Percentiles rank a stretch among this genome's conserved stretches.
Conservation (phyloP, 2,329 filamentous ascomycete species). For the Trichoderma sp. region DNA sequence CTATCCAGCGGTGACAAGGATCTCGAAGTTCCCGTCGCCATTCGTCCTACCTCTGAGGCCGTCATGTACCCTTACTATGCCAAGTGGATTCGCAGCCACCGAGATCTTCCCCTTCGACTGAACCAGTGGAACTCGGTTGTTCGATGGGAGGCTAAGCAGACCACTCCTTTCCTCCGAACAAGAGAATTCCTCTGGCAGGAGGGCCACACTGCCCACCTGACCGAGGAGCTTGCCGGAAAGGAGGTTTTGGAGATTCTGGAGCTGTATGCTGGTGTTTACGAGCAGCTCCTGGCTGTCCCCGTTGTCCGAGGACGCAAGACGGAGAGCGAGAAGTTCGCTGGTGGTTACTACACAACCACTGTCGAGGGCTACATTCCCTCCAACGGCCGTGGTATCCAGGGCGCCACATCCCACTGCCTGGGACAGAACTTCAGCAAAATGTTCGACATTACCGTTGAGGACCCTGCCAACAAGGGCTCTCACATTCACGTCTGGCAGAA, state of each 20-base stretch:
- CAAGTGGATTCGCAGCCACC: constrained; percentile 95
- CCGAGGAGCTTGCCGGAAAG: constrained; percentile 72
- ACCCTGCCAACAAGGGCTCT: constrained; percentile 75
- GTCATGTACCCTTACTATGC: constrained; percentile 97
- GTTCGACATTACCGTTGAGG: constrained; percentile 97
- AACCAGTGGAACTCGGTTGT: constrained; percentile 97
- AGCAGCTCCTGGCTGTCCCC: constrained; percentile 88
- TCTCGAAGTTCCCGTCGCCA: constrained; percentile 73
- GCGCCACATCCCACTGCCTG: constrained; percentile 87
- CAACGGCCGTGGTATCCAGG: constrained; percentile 94
- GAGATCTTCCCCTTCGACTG: constrained; percentile 87
- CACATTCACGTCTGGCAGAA: constrained; percentile 95
- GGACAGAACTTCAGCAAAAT: constrained; percentile 99
- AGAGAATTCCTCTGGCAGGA: constrained; percentile 99
- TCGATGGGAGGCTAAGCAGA: constrained; percentile 96
- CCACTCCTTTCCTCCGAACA: constrained; percentile 80
- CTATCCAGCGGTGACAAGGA: constrained; percentile 75
- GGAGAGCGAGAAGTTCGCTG: constrained; percentile 96
- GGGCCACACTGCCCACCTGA: constrained; percentile 86
- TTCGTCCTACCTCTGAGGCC: constrained; percentile 66
- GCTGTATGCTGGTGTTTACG: constrained; percentile 86
- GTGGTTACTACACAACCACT: constrained; percentile 93
- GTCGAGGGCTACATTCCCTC: constrained; percentile 95
- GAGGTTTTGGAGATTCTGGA: constrained; percentile 94
- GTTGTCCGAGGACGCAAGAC: constrained; percentile 94